Evolutionary conservation across 352 stramenopile species (phyloP).

Genomic region (Phytophthora syringae): DNA sequence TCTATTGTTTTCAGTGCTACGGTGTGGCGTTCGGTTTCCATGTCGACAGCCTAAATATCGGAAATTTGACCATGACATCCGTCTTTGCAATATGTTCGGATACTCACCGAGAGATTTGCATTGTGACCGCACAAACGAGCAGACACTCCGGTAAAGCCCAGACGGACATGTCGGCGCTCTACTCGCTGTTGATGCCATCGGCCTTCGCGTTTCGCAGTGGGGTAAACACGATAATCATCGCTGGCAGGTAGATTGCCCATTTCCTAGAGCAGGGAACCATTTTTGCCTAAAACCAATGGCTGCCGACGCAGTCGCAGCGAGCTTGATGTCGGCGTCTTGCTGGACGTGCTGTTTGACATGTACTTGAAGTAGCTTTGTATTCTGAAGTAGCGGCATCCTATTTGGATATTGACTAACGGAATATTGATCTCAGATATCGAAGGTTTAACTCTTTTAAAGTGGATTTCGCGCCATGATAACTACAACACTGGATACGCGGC

Average conservation of each 20-base stretch:
- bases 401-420: too few relatives aligned
- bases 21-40: too few relatives aligned
- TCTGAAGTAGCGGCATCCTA: too few relatives aligned
- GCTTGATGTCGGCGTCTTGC: too few relatives aligned
- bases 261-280: neutral
- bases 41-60: neutral
- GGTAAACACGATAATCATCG: constrained; percentile 20
- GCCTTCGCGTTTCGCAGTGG: neutral
- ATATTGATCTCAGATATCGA: too few relatives aligned
- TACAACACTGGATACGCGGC: too few relatives aligned
- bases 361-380: too few relatives aligned
- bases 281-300: neutral
- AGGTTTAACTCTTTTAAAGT: too few relatives aligned
- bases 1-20: too few relatives aligned
- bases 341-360: too few relatives aligned
- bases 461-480: too few relatives aligned
- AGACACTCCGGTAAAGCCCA: constrained; percentile 26
- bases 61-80: neutral
- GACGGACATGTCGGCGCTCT: constrained; percentile 6
- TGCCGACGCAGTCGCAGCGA: neutral
- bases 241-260: neutral
- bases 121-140: constrained; percentile 19
- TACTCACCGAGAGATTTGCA: constrained; percentile 15
- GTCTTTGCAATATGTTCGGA: neutral
- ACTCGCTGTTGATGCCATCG: constrained; percentile 11